Base-by-base conservation (phyloP, 106 monocot genomes). In the Allium cepa region DNA sequence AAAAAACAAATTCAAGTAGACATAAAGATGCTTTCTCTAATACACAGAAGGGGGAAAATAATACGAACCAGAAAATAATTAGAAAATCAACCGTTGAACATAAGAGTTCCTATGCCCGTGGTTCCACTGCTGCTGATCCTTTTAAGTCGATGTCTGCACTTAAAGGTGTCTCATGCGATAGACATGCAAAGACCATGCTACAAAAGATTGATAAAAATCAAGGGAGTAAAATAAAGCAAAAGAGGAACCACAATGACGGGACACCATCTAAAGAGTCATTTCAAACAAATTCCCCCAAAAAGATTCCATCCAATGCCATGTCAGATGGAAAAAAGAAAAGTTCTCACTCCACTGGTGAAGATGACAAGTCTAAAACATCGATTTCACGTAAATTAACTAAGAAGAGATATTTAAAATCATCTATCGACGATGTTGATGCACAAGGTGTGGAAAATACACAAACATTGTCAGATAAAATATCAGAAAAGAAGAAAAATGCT, bases 251-350 rank as follows among this genome's bases (percentile, higher is more conserved):
- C 47, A 50, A 46, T 17, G 79, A 67, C 69, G 22, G n/a, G 26
- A 18, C 70, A 36, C 53, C 70, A 48, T 71, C 69, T 26, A 49
- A 63, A 57, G 75, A 87, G 46, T 53, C 65, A 13, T 22, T 45
- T 4, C 78, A 77, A n/a, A 49, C 26, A 8, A 75, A 77, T 49
- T 66, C 74, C 53, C 57, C 69, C 9, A 12, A 51, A 15, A 69
- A 27, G 45, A 27, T 63, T 69, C 15, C 63, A 27, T 74, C 81
- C 62, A 72, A 69, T 71, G 48, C 50, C 59, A 28, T 62, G 60
- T 7, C 64, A 64, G 78, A 78, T 53, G 81, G 79, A 59, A 83
- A 86, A 61, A 88, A 78, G 69, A 79, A 78, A 75, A 76, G 18
- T 10, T 76, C 60, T 49, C 64, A 69, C 70, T 50, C 64, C 66